A percentile compares a stretch with the other conserved stretches of the same genome.
Evolutionary conservation across 169 alveolate genomes (phyloP).

Genomic region (Cryptosporidium xiaoi): DNA sequence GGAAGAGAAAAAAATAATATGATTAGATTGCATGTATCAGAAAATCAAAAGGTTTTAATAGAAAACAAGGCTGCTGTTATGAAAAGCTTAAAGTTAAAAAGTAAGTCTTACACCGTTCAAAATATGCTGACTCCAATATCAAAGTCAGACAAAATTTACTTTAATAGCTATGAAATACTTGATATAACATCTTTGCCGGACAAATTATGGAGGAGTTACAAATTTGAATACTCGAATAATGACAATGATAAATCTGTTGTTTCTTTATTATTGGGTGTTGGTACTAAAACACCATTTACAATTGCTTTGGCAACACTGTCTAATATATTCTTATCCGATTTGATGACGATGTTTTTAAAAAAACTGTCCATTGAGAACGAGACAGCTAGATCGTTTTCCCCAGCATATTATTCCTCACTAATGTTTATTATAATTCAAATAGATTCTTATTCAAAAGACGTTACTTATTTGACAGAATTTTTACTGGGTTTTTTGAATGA

Average conservation of each 20-base stretch:
- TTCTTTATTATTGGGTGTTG: constrained; percentile 15
- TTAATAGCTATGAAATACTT: constrained; percentile 36
- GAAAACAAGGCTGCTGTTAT: neutral
- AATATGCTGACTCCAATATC: constrained; percentile 45
- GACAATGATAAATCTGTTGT: constrained; percentile 31
- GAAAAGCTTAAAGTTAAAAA: neutral
- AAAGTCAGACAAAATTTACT: constrained; percentile 7
- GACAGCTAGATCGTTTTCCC: neutral
- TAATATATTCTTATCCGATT: constrained; percentile 23
- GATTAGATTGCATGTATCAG: neutral
- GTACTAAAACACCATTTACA: constrained; percentile 58
- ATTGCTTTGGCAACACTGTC: constrained; percentile 11
- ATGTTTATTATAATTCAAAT: constrained; percentile 22
- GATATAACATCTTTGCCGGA: constrained; percentile 30
- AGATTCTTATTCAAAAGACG: constrained; percentile 43
- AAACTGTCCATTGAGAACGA: constrained; percentile 21
- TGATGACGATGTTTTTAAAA: constrained; percentile 9
- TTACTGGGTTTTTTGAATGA: constrained; percentile 6
- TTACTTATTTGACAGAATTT: constrained; percentile 20
- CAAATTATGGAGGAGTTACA: constrained; percentile 39
- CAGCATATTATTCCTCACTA: constrained; percentile 40
- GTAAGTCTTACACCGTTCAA: neutral
- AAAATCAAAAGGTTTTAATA: neutral
- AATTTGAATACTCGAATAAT: constrained; percentile 31
- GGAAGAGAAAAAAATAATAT: constrained; percentile 1